Base-by-base conservation (phyloP, 1,284 basidiomycete species). In the Trichosporon ovoides region DNA sequence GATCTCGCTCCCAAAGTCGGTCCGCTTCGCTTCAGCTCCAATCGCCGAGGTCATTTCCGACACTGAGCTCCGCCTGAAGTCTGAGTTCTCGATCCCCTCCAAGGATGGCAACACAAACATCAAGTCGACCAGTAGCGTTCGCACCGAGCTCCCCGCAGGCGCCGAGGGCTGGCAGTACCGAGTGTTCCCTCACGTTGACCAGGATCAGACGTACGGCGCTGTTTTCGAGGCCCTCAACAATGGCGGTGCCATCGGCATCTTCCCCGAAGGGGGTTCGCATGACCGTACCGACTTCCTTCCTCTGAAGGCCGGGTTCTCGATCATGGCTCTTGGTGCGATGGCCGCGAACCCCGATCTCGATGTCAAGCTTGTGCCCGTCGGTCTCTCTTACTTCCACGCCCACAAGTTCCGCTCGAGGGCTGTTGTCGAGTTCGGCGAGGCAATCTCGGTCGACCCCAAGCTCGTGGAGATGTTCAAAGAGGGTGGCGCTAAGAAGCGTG, bases 311-410 rank as follows among this genome's bases (percentile, higher is more conserved):
- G 94, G 94, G 5, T 92, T 98, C 50, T 89, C 92, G 1, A 84
- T 97, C 66, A 97, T 98, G 93, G 92, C 94, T n/a, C 83, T 98
- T 5, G 94, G 94, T 35, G 93, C 94, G 1, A 94, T 97, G 90
- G 89, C 90, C 3, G 87, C 88, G 62, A 85, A 97, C 74, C 86
- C 91, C n/a, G 83, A 80, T 53, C 81, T 92, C 53, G 85, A 86
- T 66, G 91, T 97, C 68, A 90, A 90, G 75, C 90, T 97, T 61
- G 90, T 97, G 9, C 94, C 94, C 24, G 92, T 95, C 62, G 94
- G 94, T 14, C 80, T 98, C 36, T 91, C 89, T 10, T 98, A 98
- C 74, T 98, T 98, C 78, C 93, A 97, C 77, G 86, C 94, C 0
- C 89, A 97, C 77, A 86, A 88, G 62, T 98, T 97, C 80, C 87